Evolutionary conservation across 257 asterid species (phyloP).

Genomic region (Prunella vulgaris): DNA sequence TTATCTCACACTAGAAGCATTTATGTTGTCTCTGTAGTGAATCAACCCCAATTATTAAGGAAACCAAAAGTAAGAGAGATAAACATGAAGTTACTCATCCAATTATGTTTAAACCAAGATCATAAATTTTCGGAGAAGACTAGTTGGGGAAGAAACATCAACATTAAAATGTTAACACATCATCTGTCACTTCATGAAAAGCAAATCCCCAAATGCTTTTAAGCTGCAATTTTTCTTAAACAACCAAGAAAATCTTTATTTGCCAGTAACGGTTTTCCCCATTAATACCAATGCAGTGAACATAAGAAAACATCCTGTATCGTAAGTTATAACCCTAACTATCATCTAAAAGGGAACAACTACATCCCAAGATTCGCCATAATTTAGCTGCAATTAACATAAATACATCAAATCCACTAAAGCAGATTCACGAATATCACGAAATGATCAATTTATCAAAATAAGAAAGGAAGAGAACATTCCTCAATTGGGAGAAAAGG

Average conservation of each 20-base stretch:
- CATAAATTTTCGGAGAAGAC: background rate
- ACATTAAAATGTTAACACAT: background rate
- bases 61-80: background rate
- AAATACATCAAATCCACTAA: slow-evolving; percentile 9
- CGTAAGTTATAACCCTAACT: background rate
- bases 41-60: background rate
- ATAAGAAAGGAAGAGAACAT: background rate
- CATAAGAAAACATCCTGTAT: background rate
- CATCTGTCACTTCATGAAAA: background rate
- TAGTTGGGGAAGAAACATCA: background rate
- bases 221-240: background rate
- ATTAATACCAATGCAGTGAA: background rate
- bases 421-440: slow-evolving; percentile 4
- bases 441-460: background rate
- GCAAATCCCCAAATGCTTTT: background rate
- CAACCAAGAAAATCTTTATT: background rate
- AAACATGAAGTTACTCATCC: background rate
- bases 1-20: background rate
- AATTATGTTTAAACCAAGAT: slow-evolving; percentile 1
- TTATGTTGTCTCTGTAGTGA: background rate
- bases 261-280: background rate
- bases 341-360: slow-evolving; percentile 3
- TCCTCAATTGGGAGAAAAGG: background rate
- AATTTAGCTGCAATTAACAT: background rate
- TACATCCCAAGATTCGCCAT: slow-evolving; percentile 13